A percentile compares a stretch with the other conserved stretches of the same genome.
These are phyloP conservation scores for Exophiala alcalophila DNA, from an alignment of 2,329 filamentous ascomycete species.

Conservation along the genomic window DNA sequence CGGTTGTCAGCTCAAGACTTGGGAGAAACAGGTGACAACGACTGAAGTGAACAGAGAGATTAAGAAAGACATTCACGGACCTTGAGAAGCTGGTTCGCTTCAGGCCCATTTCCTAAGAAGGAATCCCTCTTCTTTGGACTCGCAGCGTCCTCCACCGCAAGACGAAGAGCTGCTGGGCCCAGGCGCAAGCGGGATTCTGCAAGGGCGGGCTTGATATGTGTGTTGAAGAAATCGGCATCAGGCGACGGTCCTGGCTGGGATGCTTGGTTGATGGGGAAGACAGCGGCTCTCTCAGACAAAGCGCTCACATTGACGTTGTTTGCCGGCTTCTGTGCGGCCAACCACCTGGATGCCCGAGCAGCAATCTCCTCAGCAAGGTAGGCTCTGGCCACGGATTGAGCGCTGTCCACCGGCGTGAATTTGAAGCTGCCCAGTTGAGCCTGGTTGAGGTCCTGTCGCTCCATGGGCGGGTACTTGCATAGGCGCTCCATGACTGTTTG, in stretches of 20 bases:
- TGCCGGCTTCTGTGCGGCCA: conserved; percentile 6
- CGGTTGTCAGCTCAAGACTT: conserved; percentile 9
- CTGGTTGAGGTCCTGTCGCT: conserved; percentile 30
- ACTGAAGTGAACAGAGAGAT: too few species aligned
- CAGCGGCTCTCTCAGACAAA: background rate
- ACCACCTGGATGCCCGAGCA: too few species aligned
- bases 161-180: conserved; percentile 26
- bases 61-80: too few species aligned
- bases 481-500: conserved; percentile 18
- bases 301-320: background rate
- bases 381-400: conserved; percentile 11
- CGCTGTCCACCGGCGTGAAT: conserved; percentile 27
- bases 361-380: conserved; percentile 13
- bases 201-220: conserved; percentile 25
- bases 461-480: conserved; percentile 29
- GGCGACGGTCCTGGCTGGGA: background rate
- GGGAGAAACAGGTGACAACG: too few species aligned
- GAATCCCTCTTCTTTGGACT: conserved; percentile 17
- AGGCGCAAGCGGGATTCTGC: conserved; percentile 25
- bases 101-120: background rate
- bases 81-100: too few species aligned
- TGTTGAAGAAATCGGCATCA: conserved; percentile 26
- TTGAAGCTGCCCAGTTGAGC: conserved; percentile 31
- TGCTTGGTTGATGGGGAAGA: background rate
- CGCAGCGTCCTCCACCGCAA: conserved; percentile 24